Evolutionary conservation across 2,329 filamentous ascomycete genomes (phyloP), one percentile per base, ranked within the genome.

Genomic region (Ophiostoma ips): DNA sequence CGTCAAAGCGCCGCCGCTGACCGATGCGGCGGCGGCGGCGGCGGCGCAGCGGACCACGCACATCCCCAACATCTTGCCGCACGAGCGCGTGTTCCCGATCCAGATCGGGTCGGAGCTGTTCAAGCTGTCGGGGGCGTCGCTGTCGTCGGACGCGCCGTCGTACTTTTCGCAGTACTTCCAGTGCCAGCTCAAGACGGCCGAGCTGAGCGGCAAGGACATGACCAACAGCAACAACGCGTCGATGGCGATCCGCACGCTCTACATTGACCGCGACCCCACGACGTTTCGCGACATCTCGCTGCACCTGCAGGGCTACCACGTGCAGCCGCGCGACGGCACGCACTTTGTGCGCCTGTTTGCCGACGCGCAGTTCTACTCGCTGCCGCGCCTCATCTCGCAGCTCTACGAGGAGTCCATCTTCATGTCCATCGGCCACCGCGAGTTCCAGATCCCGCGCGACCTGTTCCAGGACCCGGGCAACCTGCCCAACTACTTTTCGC

Each of bases 131-230:
- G 83, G 83, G 28, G 82, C 82, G 18, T 85, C 82, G 2, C 69
- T 86, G 45, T 84, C 81, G 15, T 86, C 81, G 21, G 83, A 87
- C 66, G 90, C 88, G 60, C 90, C 90, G 52, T 95, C 89, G 46
- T 95, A 95, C 66, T 95, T 96, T 68, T 94, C 90, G 18, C 83
- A 87, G 58, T 95, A 92, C 69, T 96, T 96, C 65, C 75, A 81
- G 58, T 85, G 86, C 59, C 89, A 95, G 67, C 67, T 95, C 37
- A 75, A 77, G 51, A 68, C 71, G 57, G 81, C 76, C 46, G 74
- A 79, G 53, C 72, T 76, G 44, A 40, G 19, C 36, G 76, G 76
- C 52, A 72, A 79, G 50, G 73, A 76, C 50, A 52, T 66, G 5
- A 63, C 60, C 36, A 8, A 4, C 24, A 28, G 5, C 24, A 8